Base-by-base conservation (phyloP, 192 early-diverging fungal species). In the Mortierella antarctica region DNA sequence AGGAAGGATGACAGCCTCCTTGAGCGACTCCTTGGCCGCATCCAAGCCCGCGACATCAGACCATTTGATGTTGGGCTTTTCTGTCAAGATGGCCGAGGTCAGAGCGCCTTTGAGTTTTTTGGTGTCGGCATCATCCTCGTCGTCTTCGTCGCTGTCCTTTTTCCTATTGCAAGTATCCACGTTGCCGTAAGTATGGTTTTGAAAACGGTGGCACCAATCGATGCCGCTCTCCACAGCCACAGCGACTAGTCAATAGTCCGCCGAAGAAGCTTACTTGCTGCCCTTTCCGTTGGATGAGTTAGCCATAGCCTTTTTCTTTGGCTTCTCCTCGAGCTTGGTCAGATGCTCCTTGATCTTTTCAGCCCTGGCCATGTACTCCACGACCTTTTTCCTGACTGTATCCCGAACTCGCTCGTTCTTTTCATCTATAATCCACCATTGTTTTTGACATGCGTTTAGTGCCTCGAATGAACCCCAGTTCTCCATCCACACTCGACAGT, bases 1-100 rank as follows among this genome's bases (percentile, higher is more conserved):
- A 5, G 98, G 98, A 60, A 99, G 83, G 77, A 99, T 99, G 12
- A 99, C 98, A 4, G 98, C 98, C 85, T 99, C 97, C 83, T 99
- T 98, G 46, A 99, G 85, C 20, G 96, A 93, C 79, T 97, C 96
- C 84, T 98, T 99, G 46, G 96, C 96, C 7, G 87, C 91, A 57
- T 98, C 96, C 82, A 99, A 83, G 48, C 97, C 98, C 15, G 98
- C 98, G 21, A 99, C 95, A 80, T 99, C 98, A 7, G 95, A 92
- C 98, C 98, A 99, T 62, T 89, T 92, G 48, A 99, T 92, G 81
- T 98, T 97, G 44, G 98, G 97, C 68, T 97, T 99, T 73, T 99
- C 97, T 65, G 90, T 92, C 68, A 99, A 76, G 72, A 99, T 97
- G 4, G 96, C 97, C 11, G 93, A 71, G 17, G 71, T 71, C 61